Conservation (phyloP, 495 filamentous ascomycete species). For the Penicillium paradoxum region DNA sequence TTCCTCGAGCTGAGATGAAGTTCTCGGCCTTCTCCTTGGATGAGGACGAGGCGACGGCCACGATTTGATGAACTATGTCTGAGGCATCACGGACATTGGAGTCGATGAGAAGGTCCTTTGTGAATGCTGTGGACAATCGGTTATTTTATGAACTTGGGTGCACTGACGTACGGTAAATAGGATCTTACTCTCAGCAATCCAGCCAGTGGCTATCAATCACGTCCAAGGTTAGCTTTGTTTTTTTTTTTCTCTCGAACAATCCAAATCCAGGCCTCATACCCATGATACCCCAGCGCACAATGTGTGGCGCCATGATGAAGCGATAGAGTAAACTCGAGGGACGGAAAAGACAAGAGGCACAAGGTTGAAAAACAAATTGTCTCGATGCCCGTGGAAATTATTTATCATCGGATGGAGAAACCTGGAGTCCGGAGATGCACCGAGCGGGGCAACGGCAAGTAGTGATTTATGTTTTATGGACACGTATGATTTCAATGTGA, state of each 20-base stretch:
- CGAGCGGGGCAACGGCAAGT: slow-evolving; percentile 31
- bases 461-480: no score
- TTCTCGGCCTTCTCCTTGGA: slow-evolving; percentile 60
- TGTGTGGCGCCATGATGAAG: slow-evolving; percentile 42
- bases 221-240: slow-evolving; percentile 13
- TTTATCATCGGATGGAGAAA: slow-evolving; percentile 12
- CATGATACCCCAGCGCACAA: slow-evolving; percentile 74
- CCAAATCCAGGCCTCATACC: slow-evolving; percentile 36
- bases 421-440: slow-evolving; percentile 21
- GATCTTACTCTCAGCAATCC: slow-evolving; percentile 66
- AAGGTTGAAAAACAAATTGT: not conserved
- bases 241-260: not conserved
- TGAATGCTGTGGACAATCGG: slow-evolving; percentile 54
- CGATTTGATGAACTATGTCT: slow-evolving; percentile 73
- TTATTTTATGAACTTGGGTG: not conserved
- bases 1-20: slow-evolving; percentile 65
- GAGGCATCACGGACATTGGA: slow-evolving; percentile 64
- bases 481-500: not conserved
- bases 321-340: not conserved
- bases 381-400: not conserved
- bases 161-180: not conserved
- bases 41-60: slow-evolving; percentile 77
- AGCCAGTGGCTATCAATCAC: slow-evolving; percentile 57
- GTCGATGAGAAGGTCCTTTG: slow-evolving; percentile 75
- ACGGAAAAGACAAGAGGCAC: not conserved